Evolutionary conservation across 139 green algal species (phyloP), one percentile per base, ranked within the genome.

Genomic region (Tetratostichococcus sp.): DNA sequence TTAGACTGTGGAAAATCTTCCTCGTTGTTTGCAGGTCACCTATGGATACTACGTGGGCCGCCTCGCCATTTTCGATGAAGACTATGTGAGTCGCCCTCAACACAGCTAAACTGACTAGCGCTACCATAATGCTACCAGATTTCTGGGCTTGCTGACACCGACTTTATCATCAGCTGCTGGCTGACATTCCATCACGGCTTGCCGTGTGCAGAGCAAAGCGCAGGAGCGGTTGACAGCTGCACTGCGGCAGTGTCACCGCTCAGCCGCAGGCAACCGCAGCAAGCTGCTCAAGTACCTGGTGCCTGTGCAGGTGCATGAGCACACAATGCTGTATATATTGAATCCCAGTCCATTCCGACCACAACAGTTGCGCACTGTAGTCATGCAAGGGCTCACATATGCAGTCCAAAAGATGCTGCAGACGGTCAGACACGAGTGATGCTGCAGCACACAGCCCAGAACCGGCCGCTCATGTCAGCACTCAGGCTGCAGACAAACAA

Each of bases 41-140:
- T 92, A 92, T 79, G 84, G 83, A 30, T 95, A 89, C 67, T 95
- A 91, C 71, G 76, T 86, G 2, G 91, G 91, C 0, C 75, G 91
- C 17, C 81, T 95, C 62, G 84, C 85, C n/a, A 85, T 95, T 30
- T 94, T 93, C 78, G 84, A 95, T 33, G 91, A 95, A 25, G 65
- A 87, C 11, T 94, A 84, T 43, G 82, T 86, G 62, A 50, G 84
- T 43, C n/a, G 6, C 25, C n/a, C 6, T 25, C 17, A 30, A 11
- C 58, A 66, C 19, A 30, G 19, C 25, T n/a, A n/a, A n/a, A n/a
- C n/a, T n/a, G n/a, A n/a, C n/a, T n/a, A n/a, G n/a, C n/a, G n/a
- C n/a, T n/a, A n/a, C n/a, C n/a, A n/a, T n/a, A n/a, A n/a, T n/a
- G n/a, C n/a, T n/a, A n/a, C n/a, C n/a, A n/a, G n/a, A n/a, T n/a